Percentiles rank a stretch among this genome's conserved stretches.
These are phyloP conservation scores for Porodaedalea pini DNA, from an alignment of 1,284 basidiomycete species.

Conservation along the genomic window DNA sequence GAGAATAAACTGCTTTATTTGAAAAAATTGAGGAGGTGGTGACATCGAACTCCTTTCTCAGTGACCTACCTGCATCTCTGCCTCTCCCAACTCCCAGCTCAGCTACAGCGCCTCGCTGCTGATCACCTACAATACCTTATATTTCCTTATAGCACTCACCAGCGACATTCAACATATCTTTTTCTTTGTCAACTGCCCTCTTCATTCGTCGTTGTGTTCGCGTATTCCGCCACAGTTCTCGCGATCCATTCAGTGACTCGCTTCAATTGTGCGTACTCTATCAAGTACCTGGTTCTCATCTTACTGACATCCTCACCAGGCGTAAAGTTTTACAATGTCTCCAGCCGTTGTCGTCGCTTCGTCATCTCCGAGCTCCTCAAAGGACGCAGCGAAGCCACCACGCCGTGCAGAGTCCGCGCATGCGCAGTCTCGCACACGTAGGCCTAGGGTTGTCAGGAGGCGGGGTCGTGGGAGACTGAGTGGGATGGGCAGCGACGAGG, in stretches of 20 bases:
- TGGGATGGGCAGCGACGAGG: conserved; percentile 65
- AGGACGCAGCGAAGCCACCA: background rate
- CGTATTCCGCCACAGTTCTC: background rate
- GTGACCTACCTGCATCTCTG: background rate
- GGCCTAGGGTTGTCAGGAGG: conserved; percentile 39
- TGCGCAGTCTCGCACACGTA: conserved; percentile 24
- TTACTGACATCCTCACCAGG: background rate
- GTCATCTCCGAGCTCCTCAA: conserved; percentile 13
- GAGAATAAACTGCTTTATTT: background rate
- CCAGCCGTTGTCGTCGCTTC: conserved; percentile 9
- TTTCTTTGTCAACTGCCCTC: background rate
- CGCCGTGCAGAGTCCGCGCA: conserved; percentile 2
- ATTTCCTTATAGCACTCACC: background rate
- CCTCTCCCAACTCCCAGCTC: background rate
- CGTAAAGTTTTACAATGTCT: conserved; percentile 8
- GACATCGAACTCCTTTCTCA: background rate
- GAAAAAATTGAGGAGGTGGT: background rate
- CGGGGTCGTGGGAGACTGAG: conserved; percentile 51
- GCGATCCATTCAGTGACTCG: background rate
- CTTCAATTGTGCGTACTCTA: background rate
- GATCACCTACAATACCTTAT: conserved; percentile 2
- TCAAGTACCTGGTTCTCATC: background rate
- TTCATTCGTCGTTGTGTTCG: background rate
- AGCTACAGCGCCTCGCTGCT: conserved; percentile 1
- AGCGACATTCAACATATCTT: background rate